Evolutionary conservation across 768 basidiomycete genomes (phyloP).

Genomic region (Russula griseocarnosa): DNA sequence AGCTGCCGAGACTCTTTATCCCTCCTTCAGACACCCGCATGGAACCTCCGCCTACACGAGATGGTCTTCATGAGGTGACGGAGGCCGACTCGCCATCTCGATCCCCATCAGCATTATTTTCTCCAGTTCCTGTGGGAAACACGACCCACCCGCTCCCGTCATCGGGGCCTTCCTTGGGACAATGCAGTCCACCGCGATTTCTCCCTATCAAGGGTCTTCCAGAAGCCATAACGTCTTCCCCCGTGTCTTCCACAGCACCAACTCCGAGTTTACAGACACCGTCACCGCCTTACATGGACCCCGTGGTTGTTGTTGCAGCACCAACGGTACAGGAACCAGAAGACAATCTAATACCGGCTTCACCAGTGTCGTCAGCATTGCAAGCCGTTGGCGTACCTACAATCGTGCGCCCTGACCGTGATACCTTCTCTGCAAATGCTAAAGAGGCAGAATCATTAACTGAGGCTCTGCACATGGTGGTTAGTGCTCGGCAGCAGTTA

Average conservation of each 20-base stretch:
- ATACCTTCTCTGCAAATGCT: constrained; percentile 11
- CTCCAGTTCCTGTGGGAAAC: background rate
- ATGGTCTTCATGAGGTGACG: constrained; percentile 1
- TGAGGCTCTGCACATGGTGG: constrained; percentile 61
- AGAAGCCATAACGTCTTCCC: constrained; percentile 18
- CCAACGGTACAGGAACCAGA: constrained; percentile 21
- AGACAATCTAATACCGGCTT: constrained; percentile 23
- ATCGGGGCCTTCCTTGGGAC: constrained; percentile 9
- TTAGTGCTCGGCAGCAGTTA: constrained; percentile 55
- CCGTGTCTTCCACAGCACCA: constrained; percentile 17
- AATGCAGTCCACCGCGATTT: constrained; percentile 1
- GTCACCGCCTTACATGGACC: constrained; percentile 31
- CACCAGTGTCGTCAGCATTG: constrained; percentile 13
- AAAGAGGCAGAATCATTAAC: constrained; percentile 36
- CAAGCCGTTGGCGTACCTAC: constrained; percentile 14
- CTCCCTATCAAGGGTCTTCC: constrained; percentile 6
- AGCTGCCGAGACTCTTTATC: constrained; percentile 9
- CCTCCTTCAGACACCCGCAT: background rate
- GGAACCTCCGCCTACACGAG: background rate
- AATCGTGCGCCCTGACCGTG: constrained; percentile 2
- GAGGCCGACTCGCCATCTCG: background rate
- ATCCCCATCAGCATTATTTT: constrained; percentile 9
- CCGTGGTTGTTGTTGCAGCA: constrained; percentile 29
- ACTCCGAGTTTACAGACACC: constrained; percentile 28
- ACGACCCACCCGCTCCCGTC: background rate